Evolutionary conservation across 108 stramenopile species (phyloP).

Genomic region (Nitzschia palea): DNA sequence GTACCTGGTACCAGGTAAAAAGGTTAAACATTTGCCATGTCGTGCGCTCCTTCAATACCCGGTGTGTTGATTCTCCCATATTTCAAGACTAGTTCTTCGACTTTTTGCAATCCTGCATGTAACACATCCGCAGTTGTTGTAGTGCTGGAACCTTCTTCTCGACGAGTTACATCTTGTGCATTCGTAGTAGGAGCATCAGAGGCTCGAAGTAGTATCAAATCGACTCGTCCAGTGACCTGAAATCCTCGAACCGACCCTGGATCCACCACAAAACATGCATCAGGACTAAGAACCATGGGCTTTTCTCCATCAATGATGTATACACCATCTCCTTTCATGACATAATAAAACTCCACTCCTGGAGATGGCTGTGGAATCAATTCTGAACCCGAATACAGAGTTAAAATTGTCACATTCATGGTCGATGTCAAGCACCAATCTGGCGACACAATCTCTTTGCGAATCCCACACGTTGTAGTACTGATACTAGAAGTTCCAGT

Average conservation of each 20-base stretch:
- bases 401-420: constrained; percentile 25
- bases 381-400: constrained; percentile 24
- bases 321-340: constrained; percentile 27
- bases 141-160: constrained; percentile 5
- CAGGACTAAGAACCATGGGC: constrained; percentile 6
- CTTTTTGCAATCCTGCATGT: constrained; percentile 22
- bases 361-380: constrained; percentile 1
- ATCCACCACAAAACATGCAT: constrained; percentile 27
- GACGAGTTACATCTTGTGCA: constrained; percentile 2
- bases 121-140: constrained; percentile 21
- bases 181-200: constrained; percentile 10
- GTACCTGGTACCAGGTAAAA: no score
- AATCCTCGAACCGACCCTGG: constrained; percentile 33
- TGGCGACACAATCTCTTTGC: constrained; percentile 24
- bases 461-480: constrained; percentile 2
- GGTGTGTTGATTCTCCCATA: not conserved
- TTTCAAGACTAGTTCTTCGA: constrained; percentile 19
- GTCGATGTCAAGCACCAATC: constrained; percentile 28
- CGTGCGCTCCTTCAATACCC: no score
- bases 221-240: constrained; percentile 13
- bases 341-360: constrained; percentile 43
- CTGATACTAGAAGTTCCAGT: not conserved
- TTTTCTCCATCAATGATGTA: constrained; percentile 4
- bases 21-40: no score
- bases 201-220: constrained; percentile 25